These are phyloP conservation scores for Pyricularia sp. DNA, from an alignment of 2,329 filamentous ascomycete species.

Conservation along the genomic window DNA sequence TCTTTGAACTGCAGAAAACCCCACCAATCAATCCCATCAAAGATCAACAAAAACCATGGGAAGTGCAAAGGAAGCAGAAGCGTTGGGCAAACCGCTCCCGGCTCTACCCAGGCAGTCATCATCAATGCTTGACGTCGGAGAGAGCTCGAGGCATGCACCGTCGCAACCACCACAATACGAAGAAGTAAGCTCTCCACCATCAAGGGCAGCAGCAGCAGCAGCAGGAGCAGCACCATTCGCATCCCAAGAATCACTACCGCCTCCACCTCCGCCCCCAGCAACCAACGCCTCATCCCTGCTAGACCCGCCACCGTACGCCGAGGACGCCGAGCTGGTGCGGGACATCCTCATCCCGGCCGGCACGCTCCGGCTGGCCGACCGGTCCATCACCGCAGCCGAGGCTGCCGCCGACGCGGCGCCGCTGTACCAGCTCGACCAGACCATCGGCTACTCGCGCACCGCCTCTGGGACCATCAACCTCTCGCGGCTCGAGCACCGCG, in stretches of 20 bases:
- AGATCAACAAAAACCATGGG: not conserved
- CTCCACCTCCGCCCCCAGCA: not conserved
- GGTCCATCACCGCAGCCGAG: not conserved
- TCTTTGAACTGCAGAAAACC: not conserved
- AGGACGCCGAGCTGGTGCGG: not conserved
- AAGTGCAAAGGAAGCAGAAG: not conserved
- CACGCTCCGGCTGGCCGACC: conserved; percentile 2
- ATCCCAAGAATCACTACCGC: not conserved
- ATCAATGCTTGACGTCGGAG: not conserved
- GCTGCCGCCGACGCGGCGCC: not conserved
- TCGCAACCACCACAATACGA: not conserved
- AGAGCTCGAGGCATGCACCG: not conserved
- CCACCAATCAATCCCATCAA: not conserved
- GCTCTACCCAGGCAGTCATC: not conserved
- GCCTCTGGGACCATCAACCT: not conserved
- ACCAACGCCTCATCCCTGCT: not conserved
- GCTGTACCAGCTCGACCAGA: conserved; percentile 3
- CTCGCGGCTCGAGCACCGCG: conserved; percentile 4
- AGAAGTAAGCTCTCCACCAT: not conserved
- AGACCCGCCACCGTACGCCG: not conserved
- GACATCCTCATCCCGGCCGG: not conserved
- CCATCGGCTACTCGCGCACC: not conserved
- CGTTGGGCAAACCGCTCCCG: not conserved
- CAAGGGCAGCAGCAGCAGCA: not conserved
- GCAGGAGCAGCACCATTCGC: not conserved